A percentile compares a stretch with the other conserved stretches of the same genome.
phyloP scores from a whole-genome alignment of 345 rosid genomes.

The Syzygium aqueum region DNA sequence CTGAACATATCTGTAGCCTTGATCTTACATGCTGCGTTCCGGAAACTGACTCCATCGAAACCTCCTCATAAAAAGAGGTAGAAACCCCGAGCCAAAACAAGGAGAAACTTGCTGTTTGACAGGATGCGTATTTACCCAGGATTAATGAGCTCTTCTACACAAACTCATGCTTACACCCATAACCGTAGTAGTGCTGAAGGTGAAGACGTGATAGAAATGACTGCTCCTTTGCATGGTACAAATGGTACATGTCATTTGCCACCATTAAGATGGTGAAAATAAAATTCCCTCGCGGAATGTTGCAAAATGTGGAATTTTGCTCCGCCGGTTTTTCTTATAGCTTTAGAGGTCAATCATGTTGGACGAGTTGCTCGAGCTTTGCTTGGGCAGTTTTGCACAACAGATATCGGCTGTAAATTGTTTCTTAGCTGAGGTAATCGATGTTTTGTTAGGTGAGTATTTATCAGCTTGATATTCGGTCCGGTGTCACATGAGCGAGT shows the following conservation, averaged over 20 bases:
- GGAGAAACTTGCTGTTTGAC: not conserved
- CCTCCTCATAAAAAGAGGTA: slow-evolving; percentile 24
- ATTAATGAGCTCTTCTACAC: not conserved
- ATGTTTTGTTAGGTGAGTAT: not conserved
- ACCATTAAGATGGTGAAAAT: not conserved
- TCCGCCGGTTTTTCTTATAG: not conserved
- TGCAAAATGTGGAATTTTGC: not conserved
- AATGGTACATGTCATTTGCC: not conserved
- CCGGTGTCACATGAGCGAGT: not conserved
- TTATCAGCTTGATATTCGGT: not conserved
- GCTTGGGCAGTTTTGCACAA: not conserved
- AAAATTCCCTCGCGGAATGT: not conserved
- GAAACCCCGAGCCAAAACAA: not conserved
- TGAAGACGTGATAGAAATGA: not conserved
- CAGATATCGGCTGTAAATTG: not conserved
- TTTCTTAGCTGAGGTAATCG: not conserved
- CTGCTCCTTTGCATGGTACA: not conserved
- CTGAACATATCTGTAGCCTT: slow-evolving; percentile 28
- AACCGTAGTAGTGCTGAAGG: not conserved
- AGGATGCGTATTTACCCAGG: not conserved
- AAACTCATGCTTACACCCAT: not conserved
- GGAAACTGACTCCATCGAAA: slow-evolving; percentile 59
- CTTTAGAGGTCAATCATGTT: not conserved
- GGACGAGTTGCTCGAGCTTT: not conserved
- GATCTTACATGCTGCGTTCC: slow-evolving; percentile 73